phyloP scores from a whole-genome alignment of 495 filamentous ascomycete genomes.

The Neurospora sp. region DNA sequence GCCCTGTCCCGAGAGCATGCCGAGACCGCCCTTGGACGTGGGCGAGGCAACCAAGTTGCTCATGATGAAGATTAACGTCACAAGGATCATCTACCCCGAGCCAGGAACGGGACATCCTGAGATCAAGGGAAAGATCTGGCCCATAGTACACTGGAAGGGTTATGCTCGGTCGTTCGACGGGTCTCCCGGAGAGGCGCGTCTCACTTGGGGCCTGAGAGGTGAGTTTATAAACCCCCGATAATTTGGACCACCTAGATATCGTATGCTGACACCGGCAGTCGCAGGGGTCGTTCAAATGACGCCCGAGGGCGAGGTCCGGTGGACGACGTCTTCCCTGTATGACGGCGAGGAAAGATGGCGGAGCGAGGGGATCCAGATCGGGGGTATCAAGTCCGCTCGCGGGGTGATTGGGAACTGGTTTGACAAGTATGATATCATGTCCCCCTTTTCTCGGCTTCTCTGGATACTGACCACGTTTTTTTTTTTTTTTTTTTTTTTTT shows the following conservation, averaged over 20 bases:
- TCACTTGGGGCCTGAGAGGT: conserved; percentile 43
- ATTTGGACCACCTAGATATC: neutral
- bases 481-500: too few relatives aligned
- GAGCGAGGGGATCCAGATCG: conserved; percentile 57
- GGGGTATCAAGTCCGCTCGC: conserved; percentile 44
- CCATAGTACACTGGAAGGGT: conserved; percentile 50
- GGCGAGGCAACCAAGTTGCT: conserved; percentile 56
- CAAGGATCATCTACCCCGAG: conserved; percentile 38
- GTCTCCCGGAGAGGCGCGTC: conserved; percentile 45
- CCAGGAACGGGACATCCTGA: conserved; percentile 7
- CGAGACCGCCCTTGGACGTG: conserved; percentile 38
- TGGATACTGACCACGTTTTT: neutral
- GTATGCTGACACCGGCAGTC: neutral
- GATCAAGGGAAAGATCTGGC: conserved; percentile 37
- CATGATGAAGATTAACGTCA: conserved; percentile 47
- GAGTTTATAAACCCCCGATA: conserved; percentile 23
- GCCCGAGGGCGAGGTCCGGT: conserved; percentile 52
- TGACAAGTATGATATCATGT: conserved; percentile 39
- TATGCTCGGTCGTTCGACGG: conserved; percentile 43
- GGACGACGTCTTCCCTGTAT: conserved; percentile 55
- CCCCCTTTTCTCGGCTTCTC: neutral
- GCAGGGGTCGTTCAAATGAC: conserved; percentile 46
- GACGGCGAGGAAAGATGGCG: conserved; percentile 51
- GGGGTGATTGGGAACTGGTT: conserved; percentile 60
- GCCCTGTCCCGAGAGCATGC: conserved; percentile 23